These are phyloP conservation scores for Tetrapisispora arboricola DNA, from an alignment of 805 yeast genomes.

Conservation along the genomic window DNA sequence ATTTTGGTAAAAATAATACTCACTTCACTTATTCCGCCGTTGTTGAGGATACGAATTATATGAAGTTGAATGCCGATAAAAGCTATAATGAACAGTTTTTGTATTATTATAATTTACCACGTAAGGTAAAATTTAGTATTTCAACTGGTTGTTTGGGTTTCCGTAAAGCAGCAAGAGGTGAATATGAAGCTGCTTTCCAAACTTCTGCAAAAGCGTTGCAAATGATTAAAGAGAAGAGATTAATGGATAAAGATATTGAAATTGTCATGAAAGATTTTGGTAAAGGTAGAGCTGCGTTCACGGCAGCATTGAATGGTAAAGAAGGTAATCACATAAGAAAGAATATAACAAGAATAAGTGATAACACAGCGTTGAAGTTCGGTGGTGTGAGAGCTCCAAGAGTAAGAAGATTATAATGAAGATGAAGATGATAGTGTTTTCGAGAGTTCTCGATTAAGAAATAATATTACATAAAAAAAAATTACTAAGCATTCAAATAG, in stretches of 20 bases:
- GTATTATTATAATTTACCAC: conserved; percentile 70
- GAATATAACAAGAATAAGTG: conserved; percentile 62
- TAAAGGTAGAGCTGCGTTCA: conserved; percentile 80
- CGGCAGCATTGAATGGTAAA: conserved; percentile 75
- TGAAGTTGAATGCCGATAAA: conserved; percentile 41
- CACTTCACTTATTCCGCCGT: conserved; percentile 65
- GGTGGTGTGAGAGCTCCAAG: conserved; percentile 90
- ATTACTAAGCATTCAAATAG: neutral
- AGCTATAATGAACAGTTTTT: conserved; percentile 62
- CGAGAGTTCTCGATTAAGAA: too few species aligned
- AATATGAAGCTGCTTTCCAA: conserved; percentile 88
- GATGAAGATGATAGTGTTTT: too few species aligned
- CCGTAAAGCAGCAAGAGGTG: conserved; percentile 81
- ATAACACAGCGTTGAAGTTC: conserved; percentile 71
- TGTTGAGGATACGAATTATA: conserved; percentile 50
- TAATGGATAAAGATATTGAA: conserved; percentile 56
- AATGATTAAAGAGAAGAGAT: conserved; percentile 52
- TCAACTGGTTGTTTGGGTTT: conserved; percentile 85
- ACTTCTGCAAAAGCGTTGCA: conserved; percentile 65
- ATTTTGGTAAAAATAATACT: conserved; percentile 76
- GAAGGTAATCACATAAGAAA: conserved; percentile 68
- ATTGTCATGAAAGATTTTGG: conserved; percentile 74
- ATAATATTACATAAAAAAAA: neutral
- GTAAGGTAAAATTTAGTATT: conserved; percentile 55
- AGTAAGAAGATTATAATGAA: conserved; percentile 53